Evolutionary conservation across 257 asterid species (phyloP).

Genomic region (Thymus quinquecostatus): DNA sequence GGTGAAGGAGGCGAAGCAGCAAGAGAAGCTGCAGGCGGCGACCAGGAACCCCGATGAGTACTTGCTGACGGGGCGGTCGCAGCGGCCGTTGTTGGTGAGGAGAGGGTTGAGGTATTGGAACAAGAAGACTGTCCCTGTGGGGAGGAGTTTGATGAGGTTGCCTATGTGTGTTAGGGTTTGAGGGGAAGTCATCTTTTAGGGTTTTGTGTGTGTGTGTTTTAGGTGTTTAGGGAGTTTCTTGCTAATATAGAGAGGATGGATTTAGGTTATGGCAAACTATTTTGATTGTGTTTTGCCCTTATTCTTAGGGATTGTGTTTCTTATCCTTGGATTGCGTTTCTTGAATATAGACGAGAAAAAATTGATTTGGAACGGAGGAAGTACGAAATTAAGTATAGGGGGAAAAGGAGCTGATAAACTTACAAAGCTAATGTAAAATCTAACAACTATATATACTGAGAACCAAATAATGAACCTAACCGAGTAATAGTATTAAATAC

Average conservation of each 20-base stretch:
- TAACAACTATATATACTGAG: no score
- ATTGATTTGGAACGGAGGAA: no score
- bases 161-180: conserved; percentile 40
- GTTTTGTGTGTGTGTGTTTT: conserved; percentile 8
- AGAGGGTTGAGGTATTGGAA: conserved; percentile 76
- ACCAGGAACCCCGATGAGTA: conserved; percentile 48
- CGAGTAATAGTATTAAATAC: no score
- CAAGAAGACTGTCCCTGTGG: conserved; percentile 64
- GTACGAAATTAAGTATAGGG: no score
- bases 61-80: conserved; percentile 49
- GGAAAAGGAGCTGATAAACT: no score
- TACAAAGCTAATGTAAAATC: no score
- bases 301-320: conserved; percentile 20
- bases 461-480: no score
- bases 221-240: conserved; percentile 21
- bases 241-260: background rate
- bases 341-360: no score
- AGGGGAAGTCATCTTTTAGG: conserved; percentile 38
- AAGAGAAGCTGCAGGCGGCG: conserved; percentile 47
- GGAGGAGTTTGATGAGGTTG: conserved; percentile 69
- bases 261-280: no score
- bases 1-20: conserved; percentile 71
- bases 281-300: conserved; percentile 24
- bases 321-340: no score
- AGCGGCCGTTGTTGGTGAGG: conserved; percentile 70